Percentiles rank a stretch among this genome's conserved stretches.
phyloP scores from a whole-genome alignment of 139 green algal genomes.

The Klebsormidium nitens region DNA sequence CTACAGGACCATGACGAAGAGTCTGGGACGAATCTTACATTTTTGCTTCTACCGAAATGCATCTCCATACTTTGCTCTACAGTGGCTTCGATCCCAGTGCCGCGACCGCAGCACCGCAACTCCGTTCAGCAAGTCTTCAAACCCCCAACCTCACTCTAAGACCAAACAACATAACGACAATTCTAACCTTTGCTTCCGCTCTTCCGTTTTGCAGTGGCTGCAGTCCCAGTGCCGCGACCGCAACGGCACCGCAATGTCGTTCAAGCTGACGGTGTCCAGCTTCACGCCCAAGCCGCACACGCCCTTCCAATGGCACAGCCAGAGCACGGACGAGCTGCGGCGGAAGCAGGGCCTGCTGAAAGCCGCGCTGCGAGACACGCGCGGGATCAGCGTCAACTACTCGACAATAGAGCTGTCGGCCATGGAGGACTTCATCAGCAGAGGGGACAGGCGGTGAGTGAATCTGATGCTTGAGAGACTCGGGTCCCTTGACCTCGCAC shows the following conservation, averaged over 20 bases:
- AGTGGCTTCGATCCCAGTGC: conserved; percentile 61
- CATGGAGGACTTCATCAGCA: conserved; percentile 58
- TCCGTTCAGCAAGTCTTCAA: conserved; percentile 55
- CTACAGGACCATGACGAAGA: too few relatives aligned
- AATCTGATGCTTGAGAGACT: too few relatives aligned
- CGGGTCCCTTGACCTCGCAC: too few relatives aligned
- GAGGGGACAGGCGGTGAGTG: conserved; percentile 51
- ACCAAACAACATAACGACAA: background rate
- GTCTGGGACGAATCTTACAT: too few relatives aligned
- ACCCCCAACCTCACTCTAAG: too few relatives aligned
- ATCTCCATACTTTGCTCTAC: too few relatives aligned
- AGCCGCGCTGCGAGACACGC: conserved; percentile 44
- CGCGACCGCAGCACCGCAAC: conserved; percentile 29
- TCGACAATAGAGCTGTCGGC: conserved; percentile 45
- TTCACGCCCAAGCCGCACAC: conserved; percentile 79
- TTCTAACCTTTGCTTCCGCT: too few relatives aligned
- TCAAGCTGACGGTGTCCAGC: conserved; percentile 69
- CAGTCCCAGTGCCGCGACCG: conserved; percentile 55
- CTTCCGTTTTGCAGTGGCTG: conserved; percentile 43
- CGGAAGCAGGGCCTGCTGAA: conserved; percentile 63
- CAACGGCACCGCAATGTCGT: conserved; percentile 38
- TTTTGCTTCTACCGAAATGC: too few relatives aligned
- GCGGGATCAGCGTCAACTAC: conserved; percentile 63
- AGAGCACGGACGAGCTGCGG: conserved; percentile 57
- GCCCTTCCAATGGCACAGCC: conserved; percentile 64